Evolutionary conservation across 495 filamentous ascomycete genomes (phyloP).

Genomic region (Apodospora peruviana): DNA sequence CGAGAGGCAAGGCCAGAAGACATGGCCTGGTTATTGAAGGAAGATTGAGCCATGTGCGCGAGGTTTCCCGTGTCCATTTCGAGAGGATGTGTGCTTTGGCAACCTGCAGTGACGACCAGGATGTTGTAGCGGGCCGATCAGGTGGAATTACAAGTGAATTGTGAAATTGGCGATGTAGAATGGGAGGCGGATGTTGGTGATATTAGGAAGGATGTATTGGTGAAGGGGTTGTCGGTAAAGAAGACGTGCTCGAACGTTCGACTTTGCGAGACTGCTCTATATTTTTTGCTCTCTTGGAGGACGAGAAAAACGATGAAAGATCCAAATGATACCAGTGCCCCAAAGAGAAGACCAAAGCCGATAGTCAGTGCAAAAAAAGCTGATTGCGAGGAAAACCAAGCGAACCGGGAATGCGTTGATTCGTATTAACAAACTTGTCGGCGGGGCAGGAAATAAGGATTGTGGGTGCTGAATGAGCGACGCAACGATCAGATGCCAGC

Average conservation of each 20-base stretch:
- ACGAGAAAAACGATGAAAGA: constrained; percentile 22
- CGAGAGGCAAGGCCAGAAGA: constrained; percentile 77
- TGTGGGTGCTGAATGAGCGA: constrained; percentile 28
- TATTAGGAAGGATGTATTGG: constrained; percentile 25
- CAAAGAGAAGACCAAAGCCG: constrained; percentile 14
- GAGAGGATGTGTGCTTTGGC: constrained; percentile 25
- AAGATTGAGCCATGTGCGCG: constrained; percentile 97
- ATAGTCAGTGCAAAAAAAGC: constrained; percentile 3
- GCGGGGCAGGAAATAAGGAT: constrained; percentile 13
- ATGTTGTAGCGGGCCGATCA: too few species aligned
- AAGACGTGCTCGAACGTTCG: constrained; percentile 28
- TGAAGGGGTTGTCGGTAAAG: constrained; percentile 15
- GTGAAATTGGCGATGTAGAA: constrained; percentile 7
- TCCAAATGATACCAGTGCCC: constrained; percentile 14
- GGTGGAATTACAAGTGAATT: constrained; percentile 10
- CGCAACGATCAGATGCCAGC: constrained; percentile 14
- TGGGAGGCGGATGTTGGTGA: constrained; percentile 2
- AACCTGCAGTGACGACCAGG: background rate
- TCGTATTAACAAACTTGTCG: constrained; percentile 21
- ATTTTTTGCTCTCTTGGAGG: constrained; percentile 21
- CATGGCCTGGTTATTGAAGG: constrained; percentile 62
- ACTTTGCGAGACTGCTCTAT: constrained; percentile 23
- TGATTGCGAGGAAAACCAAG: constrained; percentile 6
- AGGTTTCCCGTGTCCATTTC: constrained; percentile 97
- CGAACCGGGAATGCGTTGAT: background rate